Evolutionary conservation across 2,329 filamentous ascomycete species (phyloP).

Genomic region (Fusarium nisikadoi): DNA sequence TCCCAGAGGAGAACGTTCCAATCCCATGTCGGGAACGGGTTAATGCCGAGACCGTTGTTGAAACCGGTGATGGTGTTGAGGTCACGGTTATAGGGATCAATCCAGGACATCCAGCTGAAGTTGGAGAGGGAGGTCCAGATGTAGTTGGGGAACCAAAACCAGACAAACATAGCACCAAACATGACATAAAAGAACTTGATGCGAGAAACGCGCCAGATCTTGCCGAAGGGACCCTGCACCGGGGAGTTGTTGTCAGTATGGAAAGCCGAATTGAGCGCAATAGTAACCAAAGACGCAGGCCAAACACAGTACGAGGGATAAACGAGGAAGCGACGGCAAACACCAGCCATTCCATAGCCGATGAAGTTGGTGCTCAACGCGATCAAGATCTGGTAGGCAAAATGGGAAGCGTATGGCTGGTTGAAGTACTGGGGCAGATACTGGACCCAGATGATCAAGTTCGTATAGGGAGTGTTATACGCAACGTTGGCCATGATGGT

Average conservation of each 20-base stretch:
- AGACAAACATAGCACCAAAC: conserved; percentile 65
- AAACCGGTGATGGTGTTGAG: conserved; percentile 57
- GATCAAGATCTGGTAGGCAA: conserved; percentile 66
- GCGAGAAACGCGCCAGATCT: conserved; percentile 59
- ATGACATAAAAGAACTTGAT: conserved; percentile 63
- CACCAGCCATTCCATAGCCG: conserved; percentile 68
- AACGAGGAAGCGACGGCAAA: conserved; percentile 64
- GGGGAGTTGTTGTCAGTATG: conserved; percentile 57
- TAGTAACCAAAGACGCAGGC: conserved; percentile 66
- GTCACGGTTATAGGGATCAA: conserved; percentile 57
- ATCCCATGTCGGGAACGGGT: conserved; percentile 59
- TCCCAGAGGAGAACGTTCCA: conserved; percentile 60
- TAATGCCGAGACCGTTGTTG: conserved; percentile 58
- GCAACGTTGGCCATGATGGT: conserved; percentile 71
- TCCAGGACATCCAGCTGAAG: conserved; percentile 69
- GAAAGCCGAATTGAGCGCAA: conserved; percentile 64
- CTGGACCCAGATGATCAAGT: conserved; percentile 66
- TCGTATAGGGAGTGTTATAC: conserved; percentile 64
- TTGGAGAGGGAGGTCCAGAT: conserved; percentile 62
- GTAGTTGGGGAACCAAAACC: conserved; percentile 68
- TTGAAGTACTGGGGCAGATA: conserved; percentile 64
- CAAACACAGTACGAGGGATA: conserved; percentile 67
- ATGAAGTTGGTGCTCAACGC: conserved; percentile 67
- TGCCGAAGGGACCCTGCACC: conserved; percentile 56
- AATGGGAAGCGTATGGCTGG: conserved; percentile 62